These are phyloP conservation scores for Exophiala spinifera DNA, from an alignment of 2,329 filamentous ascomycete species.

Conservation along the genomic window DNA sequence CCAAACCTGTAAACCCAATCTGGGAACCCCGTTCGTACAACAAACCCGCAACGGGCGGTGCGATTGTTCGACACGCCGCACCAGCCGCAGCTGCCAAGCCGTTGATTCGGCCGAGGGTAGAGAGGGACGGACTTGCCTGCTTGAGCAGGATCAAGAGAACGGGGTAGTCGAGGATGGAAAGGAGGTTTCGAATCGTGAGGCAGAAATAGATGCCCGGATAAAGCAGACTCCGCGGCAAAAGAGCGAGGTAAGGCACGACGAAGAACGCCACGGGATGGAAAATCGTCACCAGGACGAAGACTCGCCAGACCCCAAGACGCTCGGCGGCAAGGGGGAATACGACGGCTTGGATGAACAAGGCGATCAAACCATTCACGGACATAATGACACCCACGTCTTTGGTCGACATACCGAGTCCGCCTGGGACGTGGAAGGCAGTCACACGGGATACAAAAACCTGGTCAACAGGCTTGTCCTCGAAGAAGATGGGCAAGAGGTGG, in stretches of 20 bases:
- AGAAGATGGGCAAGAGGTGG: constrained; percentile 85
- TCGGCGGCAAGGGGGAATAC: constrained; percentile 65
- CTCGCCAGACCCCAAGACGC: constrained; percentile 63
- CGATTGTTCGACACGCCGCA: constrained; percentile 67
- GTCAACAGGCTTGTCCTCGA: constrained; percentile 67
- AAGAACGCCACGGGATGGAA: constrained; percentile 67
- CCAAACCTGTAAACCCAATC: constrained; percentile 57
- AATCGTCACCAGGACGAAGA: constrained; percentile 63
- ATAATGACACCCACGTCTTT: constrained; percentile 67
- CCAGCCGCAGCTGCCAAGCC: constrained; percentile 69
- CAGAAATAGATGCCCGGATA: constrained; percentile 65
- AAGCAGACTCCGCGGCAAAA: constrained; percentile 53
- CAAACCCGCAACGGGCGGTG: constrained; percentile 65
- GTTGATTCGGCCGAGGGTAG: constrained; percentile 67
- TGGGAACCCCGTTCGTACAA: constrained; percentile 62
- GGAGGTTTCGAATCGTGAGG: constrained; percentile 62
- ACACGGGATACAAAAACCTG: constrained; percentile 37
- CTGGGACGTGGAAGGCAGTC: constrained; percentile 56
- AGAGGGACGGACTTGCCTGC: constrained; percentile 63
- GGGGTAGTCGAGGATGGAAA: constrained; percentile 66
- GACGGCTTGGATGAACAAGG: constrained; percentile 68
- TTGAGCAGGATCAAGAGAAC: constrained; percentile 70
- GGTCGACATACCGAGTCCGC: constrained; percentile 64
- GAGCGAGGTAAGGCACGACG: constrained; percentile 64
- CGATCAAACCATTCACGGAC: constrained; percentile 67